These are phyloP conservation scores for Xylaria sp. DNA, from an alignment of 2,329 filamentous ascomycete species.

Conservation along the genomic window DNA sequence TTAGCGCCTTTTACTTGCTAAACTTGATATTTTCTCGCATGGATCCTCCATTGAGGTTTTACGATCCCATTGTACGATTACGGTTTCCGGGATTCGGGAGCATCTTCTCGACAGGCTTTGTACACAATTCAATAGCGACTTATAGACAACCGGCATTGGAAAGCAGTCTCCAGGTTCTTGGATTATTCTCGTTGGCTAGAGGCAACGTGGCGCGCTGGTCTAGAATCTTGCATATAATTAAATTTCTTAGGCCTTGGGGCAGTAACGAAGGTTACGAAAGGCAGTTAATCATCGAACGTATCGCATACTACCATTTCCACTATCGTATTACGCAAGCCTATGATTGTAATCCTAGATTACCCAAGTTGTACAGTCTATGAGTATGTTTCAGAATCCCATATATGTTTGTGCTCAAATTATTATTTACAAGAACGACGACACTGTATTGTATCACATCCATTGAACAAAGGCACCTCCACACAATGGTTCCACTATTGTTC, in stretches of 20 bases:
- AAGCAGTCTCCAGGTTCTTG: constrained; percentile 30
- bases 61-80: constrained; percentile 27
- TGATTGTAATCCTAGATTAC: neutral
- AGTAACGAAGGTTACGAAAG: constrained; percentile 34
- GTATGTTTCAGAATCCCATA: too few relatives aligned
- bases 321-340: neutral
- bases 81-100: constrained; percentile 31
- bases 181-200: constrained; percentile 34
- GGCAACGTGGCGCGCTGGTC: constrained; percentile 11
- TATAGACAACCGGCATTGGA: constrained; percentile 37
- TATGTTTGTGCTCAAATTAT: too few relatives aligned
- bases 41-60: constrained; percentile 2
- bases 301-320: neutral
- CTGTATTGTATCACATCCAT: too few relatives aligned
- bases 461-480: too few relatives aligned
- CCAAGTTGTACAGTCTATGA: too few relatives aligned
- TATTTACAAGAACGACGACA: too few relatives aligned
- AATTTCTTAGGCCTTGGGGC: constrained; percentile 9
- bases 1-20: constrained; percentile 27
- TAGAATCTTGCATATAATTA: constrained; percentile 27
- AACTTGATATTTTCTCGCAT: constrained; percentile 24
- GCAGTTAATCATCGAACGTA: constrained; percentile 6
- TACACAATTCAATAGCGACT: constrained; percentile 33
- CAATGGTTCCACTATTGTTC: too few relatives aligned
- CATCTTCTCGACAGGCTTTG: constrained; percentile 30